Percentiles rank a stretch among this genome's conserved stretches.
Evolutionary conservation across 768 basidiomycete genomes (phyloP).

Genomic region (Boletus sp.): DNA sequence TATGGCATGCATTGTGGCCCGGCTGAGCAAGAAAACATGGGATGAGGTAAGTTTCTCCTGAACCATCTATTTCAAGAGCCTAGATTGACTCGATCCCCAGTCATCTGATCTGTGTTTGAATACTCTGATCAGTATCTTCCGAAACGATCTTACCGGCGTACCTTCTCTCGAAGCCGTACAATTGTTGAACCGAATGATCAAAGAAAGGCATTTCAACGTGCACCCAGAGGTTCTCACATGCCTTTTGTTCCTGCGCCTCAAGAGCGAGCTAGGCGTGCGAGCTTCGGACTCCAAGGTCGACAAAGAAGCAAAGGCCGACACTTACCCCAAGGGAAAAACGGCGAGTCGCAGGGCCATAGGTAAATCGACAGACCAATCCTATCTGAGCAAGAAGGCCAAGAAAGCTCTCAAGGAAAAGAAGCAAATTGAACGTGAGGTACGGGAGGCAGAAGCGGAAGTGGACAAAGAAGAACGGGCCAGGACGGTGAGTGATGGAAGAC

Average conservation of each 20-base stretch:
- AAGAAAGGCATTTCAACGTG: conserved; percentile 86
- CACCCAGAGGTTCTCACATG: conserved; percentile 86
- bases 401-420: conserved; percentile 85
- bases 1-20: conserved; percentile 80
- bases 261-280: conserved; percentile 78
- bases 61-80: conserved; percentile 1
- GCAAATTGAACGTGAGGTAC: conserved; percentile 87
- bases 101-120: conserved; percentile 81
- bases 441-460: conserved; percentile 91
- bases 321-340: conserved; percentile 36
- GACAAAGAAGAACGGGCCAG: conserved; percentile 85
- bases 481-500: conserved; percentile 53
- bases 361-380: conserved; percentile 58
- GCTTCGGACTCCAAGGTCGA: conserved; percentile 70
- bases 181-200: conserved; percentile 91
- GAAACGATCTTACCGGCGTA: conserved; percentile 72
- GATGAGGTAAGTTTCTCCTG: conserved; percentile 59
- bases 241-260: conserved; percentile 80
- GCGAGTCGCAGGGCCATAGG: conserved; percentile 46
- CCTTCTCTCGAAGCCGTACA: conserved; percentile 88
- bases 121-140: conserved; percentile 79
- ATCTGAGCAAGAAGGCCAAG: conserved; percentile 89
- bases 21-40: conserved; percentile 84
- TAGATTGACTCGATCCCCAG: conserved; percentile 39
- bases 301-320: conserved; percentile 42